phyloP scores from a whole-genome alignment of 2,329 filamentous ascomycete genomes.

The Exserohilum turcica region DNA sequence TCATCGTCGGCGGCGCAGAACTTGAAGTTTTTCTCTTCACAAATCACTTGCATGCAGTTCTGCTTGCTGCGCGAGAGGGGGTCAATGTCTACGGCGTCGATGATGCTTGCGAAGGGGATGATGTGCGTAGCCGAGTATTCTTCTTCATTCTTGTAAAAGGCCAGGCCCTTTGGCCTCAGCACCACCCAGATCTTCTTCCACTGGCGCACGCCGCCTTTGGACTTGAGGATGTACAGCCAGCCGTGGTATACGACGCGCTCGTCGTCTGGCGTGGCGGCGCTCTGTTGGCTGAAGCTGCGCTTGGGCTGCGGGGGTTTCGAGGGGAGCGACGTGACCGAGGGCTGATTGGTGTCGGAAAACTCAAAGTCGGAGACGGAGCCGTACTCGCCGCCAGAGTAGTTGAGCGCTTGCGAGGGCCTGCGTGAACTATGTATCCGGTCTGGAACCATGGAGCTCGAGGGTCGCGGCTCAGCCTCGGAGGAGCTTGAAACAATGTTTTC shows the following conservation, averaged over 20 bases:
- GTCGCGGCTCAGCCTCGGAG: conserved; percentile 51
- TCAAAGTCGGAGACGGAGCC: conserved; percentile 89
- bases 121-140: conserved; percentile 90
- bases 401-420: conserved; percentile 65
- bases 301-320: conserved; percentile 25
- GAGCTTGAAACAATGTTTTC: conserved; percentile 51
- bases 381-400: conserved; percentile 68
- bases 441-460: conserved; percentile 33
- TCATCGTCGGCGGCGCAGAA: conserved; percentile 75
- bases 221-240: conserved; percentile 82
- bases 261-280: conserved; percentile 62
- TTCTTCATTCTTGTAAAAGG: conserved; percentile 88
- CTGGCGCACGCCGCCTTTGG: conserved; percentile 80
- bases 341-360: conserved; percentile 74
- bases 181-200: conserved; percentile 98
- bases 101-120: conserved; percentile 75
- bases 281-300: conserved; percentile 68
- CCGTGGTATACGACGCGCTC: conserved; percentile 95
- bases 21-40: conserved; percentile 73
- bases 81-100: conserved; percentile 92
- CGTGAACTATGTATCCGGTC: conserved; percentile 49
- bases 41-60: conserved; percentile 90
- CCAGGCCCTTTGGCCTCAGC: conserved; percentile 79
- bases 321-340: conserved; percentile 55
- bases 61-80: conserved; percentile 82